Conservation (phyloP, 352 stramenopile species). For the Pythium grandisporangium region DNA sequence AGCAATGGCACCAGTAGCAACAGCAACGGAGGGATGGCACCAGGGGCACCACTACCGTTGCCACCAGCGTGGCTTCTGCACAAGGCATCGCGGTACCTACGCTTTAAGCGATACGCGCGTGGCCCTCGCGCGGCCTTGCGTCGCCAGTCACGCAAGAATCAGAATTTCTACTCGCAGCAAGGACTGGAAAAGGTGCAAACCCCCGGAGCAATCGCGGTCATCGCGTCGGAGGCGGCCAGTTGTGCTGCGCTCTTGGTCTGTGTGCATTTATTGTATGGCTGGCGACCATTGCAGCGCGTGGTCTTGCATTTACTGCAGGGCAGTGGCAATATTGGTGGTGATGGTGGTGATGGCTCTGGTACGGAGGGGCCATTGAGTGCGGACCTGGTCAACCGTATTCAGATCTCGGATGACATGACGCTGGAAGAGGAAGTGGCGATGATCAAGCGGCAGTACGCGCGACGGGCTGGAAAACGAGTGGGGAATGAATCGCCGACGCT, state of each 20-base stretch:
- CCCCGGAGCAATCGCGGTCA: constrained; percentile 50
- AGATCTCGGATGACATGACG: constrained; percentile 24
- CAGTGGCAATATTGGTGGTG: too few relatives aligned
- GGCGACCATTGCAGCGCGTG: constrained; percentile 49
- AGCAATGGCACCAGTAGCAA: neutral
- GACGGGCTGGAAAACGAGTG: constrained; percentile 46
- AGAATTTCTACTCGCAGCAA: constrained; percentile 75
- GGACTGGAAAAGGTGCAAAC: constrained; percentile 50
- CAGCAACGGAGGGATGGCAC: neutral
- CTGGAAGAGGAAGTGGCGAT: constrained; percentile 65
- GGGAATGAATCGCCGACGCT: neutral
- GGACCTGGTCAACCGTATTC: constrained; percentile 26
- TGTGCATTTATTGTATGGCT: constrained; percentile 70
- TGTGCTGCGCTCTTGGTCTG: constrained; percentile 73
- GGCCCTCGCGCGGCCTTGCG: constrained; percentile 48
- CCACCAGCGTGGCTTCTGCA: constrained; percentile 67
- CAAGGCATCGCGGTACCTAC: constrained; percentile 74
- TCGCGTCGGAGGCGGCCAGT: constrained; percentile 70
- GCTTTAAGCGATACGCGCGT: constrained; percentile 77
- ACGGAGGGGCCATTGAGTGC: constrained; percentile 16
- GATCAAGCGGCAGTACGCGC: constrained; percentile 74
- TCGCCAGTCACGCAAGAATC: constrained; percentile 48
- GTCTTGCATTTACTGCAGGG: constrained; percentile 72
- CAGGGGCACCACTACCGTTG: constrained; percentile 25
- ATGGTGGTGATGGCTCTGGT: constrained; percentile 6